A percentile compares a stretch with the other conserved stretches of the same genome.
Evolutionary conservation across 306 rosid genomes (phyloP).

Genomic region (Trifolium dubium): DNA sequence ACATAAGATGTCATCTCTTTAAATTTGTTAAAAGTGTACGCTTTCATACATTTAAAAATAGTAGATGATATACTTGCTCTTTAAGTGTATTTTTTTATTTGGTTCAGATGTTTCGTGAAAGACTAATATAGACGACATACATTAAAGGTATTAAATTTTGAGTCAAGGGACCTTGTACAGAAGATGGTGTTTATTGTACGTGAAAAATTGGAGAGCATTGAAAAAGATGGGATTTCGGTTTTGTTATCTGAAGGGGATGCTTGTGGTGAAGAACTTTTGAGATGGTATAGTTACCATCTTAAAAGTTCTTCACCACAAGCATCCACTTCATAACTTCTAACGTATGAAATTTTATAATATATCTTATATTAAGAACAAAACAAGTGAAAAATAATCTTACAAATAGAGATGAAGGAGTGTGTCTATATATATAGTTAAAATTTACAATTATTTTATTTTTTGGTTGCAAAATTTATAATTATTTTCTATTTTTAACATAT

Average conservation of each 20-base stretch:
- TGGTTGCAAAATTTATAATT: too few species aligned
- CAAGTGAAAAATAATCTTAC: too few species aligned
- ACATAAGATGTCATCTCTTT: constrained; percentile 84
- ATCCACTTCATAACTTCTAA: too few species aligned
- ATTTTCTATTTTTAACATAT: too few species aligned
- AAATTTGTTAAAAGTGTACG: constrained; percentile 39
- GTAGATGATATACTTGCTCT: neutral
- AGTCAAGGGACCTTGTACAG: constrained; percentile 62
- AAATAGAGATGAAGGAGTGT: too few species aligned
- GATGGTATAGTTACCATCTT: constrained; percentile 17
- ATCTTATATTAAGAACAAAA: too few species aligned
- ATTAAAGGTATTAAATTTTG: constrained; percentile 72
- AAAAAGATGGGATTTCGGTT: constrained; percentile 61
- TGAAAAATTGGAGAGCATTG: constrained; percentile 75
- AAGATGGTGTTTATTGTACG: constrained; percentile 86
- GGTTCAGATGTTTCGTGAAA: constrained; percentile 49
- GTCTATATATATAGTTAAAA: too few species aligned
- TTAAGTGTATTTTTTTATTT: neutral
- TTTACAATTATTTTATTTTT: too few species aligned
- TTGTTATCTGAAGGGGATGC: constrained; percentile 78
- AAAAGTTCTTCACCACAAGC: too few species aligned
- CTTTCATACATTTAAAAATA: constrained; percentile 4
- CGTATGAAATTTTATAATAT: too few species aligned
- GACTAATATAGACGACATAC: constrained; percentile 71
- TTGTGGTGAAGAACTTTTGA: constrained; percentile 88